Percentiles rank a stretch among this genome's conserved stretches.
Evolutionary conservation across 2,329 filamentous ascomycete species (phyloP).

Genomic region (Colletotrichum cereale): DNA sequence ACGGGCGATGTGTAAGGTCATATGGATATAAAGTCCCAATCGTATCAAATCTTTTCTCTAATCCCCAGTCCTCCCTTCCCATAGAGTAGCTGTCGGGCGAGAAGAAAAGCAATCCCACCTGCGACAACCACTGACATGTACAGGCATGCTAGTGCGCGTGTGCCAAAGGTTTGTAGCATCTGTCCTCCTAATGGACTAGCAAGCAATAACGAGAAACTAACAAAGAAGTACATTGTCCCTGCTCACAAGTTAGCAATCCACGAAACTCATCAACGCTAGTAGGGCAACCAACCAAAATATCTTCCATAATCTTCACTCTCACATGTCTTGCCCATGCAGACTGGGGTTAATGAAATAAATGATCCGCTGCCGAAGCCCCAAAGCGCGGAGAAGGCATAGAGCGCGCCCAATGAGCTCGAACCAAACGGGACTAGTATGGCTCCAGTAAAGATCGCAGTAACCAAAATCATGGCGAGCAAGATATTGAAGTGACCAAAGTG

Average conservation of each 20-base stretch:
- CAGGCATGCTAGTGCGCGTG: background rate
- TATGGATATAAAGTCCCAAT: too few species aligned
- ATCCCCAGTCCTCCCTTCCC: background rate
- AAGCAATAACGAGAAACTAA: background rate
- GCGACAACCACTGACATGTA: background rate
- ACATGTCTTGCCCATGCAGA: background rate
- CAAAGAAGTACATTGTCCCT: background rate
- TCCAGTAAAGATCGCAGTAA: slow-evolving; percentile 51
- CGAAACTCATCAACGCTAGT: background rate
- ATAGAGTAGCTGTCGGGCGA: background rate
- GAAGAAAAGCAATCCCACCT: background rate
- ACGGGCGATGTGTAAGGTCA: too few species aligned
- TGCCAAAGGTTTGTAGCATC: background rate
- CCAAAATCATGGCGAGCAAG: slow-evolving; percentile 45
- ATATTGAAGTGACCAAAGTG: slow-evolving; percentile 60
- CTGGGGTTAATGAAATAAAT: slow-evolving; percentile 2
- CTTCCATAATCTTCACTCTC: background rate
- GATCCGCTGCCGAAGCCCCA: slow-evolving; percentile 63
- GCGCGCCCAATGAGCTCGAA: slow-evolving; percentile 50
- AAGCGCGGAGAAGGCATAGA: slow-evolving; percentile 59
- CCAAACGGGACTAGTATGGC: slow-evolving; percentile 60
- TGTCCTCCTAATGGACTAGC: background rate
- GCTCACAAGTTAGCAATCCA: background rate
- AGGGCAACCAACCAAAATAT: background rate
- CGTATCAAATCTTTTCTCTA: background rate